A percentile compares a stretch with the other conserved stretches of the same genome.
Evolutionary conservation across 495 filamentous ascomycete genomes (phyloP).

Genomic region (Margaritispora aquatica): DNA sequence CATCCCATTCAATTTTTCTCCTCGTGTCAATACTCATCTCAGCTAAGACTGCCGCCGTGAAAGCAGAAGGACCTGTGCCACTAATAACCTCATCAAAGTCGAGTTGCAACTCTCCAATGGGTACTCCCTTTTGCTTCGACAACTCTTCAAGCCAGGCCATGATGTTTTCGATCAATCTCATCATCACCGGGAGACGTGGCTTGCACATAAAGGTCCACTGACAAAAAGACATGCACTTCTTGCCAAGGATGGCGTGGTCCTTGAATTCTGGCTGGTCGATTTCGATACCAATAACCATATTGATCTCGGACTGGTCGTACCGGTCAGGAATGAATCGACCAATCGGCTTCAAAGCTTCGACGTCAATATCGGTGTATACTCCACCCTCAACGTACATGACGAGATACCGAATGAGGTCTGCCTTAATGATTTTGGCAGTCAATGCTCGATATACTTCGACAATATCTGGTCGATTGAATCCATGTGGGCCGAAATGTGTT

Average conservation of each 20-base stretch:
- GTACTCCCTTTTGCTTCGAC: slow-evolving; percentile 42
- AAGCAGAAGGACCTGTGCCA: slow-evolving; percentile 61
- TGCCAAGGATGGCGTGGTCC: slow-evolving; percentile 55
- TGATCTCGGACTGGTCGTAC: slow-evolving; percentile 40
- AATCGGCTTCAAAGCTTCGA: slow-evolving; percentile 39
- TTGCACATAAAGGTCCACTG: slow-evolving; percentile 66
- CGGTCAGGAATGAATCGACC: slow-evolving; percentile 35
- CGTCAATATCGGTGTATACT: slow-evolving; percentile 46
- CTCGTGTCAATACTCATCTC: slow-evolving; percentile 38
- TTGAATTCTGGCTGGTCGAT: slow-evolving; percentile 57
- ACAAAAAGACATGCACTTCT: slow-evolving; percentile 58
- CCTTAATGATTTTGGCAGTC: slow-evolving; percentile 50
- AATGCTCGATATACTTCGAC: slow-evolving; percentile 49
- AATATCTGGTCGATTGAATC: slow-evolving; percentile 55
- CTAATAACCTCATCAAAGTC: slow-evolving; percentile 64
- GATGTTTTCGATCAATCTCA: slow-evolving; percentile 54
- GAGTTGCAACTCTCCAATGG: slow-evolving; percentile 48
- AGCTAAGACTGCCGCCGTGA: slow-evolving; percentile 51
- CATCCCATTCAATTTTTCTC: slow-evolving; percentile 40
- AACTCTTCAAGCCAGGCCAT: slow-evolving; percentile 51
- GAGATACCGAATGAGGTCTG: slow-evolving; percentile 47
- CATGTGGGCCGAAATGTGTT: slow-evolving; percentile 48
- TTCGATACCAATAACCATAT: slow-evolving; percentile 59
- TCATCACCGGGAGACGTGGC: slow-evolving; percentile 55
- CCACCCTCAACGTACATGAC: slow-evolving; percentile 48